Evolutionary conservation across 495 filamentous ascomycete genomes (phyloP).

Genomic region (Penicillium soppii): DNA sequence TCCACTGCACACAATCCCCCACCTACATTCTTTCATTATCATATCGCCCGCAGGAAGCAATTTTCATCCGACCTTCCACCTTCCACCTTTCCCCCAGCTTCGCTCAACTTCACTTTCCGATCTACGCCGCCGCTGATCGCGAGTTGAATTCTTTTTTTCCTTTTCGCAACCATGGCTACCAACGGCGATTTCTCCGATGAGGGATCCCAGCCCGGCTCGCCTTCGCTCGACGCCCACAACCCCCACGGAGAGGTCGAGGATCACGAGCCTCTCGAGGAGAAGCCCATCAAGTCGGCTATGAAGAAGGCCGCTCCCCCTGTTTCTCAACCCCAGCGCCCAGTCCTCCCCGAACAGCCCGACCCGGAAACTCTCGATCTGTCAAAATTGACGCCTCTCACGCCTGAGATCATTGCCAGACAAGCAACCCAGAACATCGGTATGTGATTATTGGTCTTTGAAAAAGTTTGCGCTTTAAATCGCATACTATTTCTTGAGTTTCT

Average conservation of each 20-base stretch:
- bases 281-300: constrained; percentile 63
- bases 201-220: constrained; percentile 58
- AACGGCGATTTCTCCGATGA: constrained; percentile 65
- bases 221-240: constrained; percentile 52
- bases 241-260: constrained; percentile 55
- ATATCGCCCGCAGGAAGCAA: constrained; percentile 45
- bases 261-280: constrained; percentile 49
- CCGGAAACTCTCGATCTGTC: constrained; percentile 79
- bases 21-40: constrained; percentile 37
- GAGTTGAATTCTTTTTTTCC: constrained; percentile 19
- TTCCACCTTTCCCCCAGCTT: constrained; percentile 18
- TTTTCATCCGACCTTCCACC: constrained; percentile 35
- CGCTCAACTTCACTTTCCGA: constrained; percentile 11
- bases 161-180: constrained; percentile 56
- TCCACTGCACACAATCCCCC: constrained; percentile 48
- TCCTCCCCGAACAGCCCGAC: constrained; percentile 87
- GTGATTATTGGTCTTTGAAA: background rate
- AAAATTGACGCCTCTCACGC: constrained; percentile 77
- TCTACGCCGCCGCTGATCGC: constrained; percentile 15
- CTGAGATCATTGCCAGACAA: constrained; percentile 95
- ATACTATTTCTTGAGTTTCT: background rate
- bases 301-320: constrained; percentile 56
- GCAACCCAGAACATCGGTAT: constrained; percentile 98
- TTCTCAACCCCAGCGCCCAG: constrained; percentile 51
- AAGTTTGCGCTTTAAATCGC: background rate